phyloP scores from a whole-genome alignment of 371 early-diverging fungal genomes.

The Lichtheimia corymbifera region DNA sequence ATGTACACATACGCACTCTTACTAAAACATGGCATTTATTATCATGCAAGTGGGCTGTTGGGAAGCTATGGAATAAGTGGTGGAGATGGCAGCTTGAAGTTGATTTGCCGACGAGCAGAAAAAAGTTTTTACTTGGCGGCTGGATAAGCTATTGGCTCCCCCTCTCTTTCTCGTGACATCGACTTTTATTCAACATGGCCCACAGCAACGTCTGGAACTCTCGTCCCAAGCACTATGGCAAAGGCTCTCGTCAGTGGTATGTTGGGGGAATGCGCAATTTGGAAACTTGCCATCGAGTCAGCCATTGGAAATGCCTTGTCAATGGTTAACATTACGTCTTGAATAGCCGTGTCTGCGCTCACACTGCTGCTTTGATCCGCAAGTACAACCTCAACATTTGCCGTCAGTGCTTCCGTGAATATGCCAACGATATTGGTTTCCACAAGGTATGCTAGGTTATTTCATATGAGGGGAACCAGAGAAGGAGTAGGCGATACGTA shows the following conservation, averaged over 20 bases:
- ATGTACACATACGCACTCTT: no score
- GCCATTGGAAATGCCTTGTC: not conserved
- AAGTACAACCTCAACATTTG: slow-evolving; percentile 98
- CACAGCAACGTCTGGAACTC: slow-evolving; percentile 94
- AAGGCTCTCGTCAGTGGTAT: slow-evolving; percentile 96
- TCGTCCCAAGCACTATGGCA: slow-evolving; percentile 92
- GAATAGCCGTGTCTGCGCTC: slow-evolving; percentile 91
- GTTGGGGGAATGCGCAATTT: slow-evolving; percentile 9
- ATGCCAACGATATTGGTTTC: slow-evolving; percentile 98
- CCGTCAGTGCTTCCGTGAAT: slow-evolving; percentile 99
- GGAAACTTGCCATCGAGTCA: not conserved
- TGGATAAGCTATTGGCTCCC: not conserved
- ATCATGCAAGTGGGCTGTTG: no score
- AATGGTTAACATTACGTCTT: not conserved
- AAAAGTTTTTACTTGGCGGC: no score
- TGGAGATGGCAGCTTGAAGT: no score
- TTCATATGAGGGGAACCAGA: not conserved
- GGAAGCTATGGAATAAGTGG: no score
- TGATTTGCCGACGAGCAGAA: no score
- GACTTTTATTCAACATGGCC: slow-evolving; percentile 68
- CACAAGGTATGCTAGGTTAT: slow-evolving; percentile 64
- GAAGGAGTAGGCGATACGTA: not conserved
- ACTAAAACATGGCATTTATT: no score
- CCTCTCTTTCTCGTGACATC: slow-evolving; percentile 5
- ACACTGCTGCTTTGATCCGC: slow-evolving; percentile 98